Base-by-base conservation (phyloP, 768 basidiomycete genomes). In the Hemileccinum impolitum region DNA sequence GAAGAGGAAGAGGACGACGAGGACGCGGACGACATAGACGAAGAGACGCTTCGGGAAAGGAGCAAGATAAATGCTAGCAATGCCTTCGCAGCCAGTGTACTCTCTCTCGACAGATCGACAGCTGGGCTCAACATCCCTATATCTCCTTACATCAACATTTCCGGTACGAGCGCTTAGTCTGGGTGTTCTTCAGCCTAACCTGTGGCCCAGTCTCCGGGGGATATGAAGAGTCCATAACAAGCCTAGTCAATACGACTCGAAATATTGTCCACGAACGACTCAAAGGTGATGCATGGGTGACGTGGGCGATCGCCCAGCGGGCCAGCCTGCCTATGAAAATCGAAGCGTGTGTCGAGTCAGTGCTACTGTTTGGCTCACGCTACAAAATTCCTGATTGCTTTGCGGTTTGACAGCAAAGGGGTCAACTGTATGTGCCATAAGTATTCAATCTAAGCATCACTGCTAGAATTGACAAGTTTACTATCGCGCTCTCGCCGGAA, bases 221-320 rank as follows among this genome's bases (percentile, higher is more conserved):
- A 11, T 48, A 52, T 30, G 47, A 43, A 35, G n/a, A 23, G n/a
- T 30, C 37, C 3, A 35, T 52, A 5, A 5, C 37, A 8, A 2
- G 0, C 25, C 19, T 52, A n/a, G 31, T 52, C 23, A 32, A 39
- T 13, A 28, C 12, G 25, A 49, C 42, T 21, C 38, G 47, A 11
- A 30, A 31, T 3, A 12, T 48, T 14, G 47, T 52, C 26, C 18
- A 30, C 13, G 31, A 52, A 4, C 41, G 47, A 31, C 19, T 52
- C 13, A 39, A 44, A 35, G 47, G 47, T 13, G 51, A 48, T 17
- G 51, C 41, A n/a, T 52, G 51, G 51, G 47, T 49, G 32, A 44
- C 25, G 10, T 47, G 45, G 46, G 46, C 37, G 4, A 49, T 52
- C 26, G 47, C 51, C 9, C 42, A 49, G 32, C 42, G 43, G 35